These are phyloP conservation scores for Wallacemonas collosoma DNA, from an alignment of 208 protist genomes.

Conservation along the genomic window DNA sequence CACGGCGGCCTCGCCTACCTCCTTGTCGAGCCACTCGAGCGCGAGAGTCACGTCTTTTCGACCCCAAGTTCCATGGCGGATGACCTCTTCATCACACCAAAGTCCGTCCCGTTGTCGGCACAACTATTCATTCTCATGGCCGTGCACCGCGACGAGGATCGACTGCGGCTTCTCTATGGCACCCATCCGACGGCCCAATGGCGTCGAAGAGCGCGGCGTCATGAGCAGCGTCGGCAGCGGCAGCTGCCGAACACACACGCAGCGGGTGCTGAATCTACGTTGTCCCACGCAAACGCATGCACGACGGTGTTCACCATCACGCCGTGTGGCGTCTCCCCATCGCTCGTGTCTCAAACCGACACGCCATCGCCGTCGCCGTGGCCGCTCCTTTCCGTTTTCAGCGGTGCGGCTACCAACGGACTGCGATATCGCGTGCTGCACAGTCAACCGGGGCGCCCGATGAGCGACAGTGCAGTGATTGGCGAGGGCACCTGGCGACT, in stretches of 20 bases:
- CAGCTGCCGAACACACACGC: no score
- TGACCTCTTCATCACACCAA: neutral
- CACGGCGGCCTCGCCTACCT: conserved; percentile 32
- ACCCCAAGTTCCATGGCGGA: neutral
- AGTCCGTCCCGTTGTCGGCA: neutral
- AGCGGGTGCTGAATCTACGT: neutral
- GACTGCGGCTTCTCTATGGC: neutral
- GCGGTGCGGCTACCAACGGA: neutral
- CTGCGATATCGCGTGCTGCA: conserved; percentile 14
- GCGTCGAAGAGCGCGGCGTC: neutral
- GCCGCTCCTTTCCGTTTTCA: neutral
- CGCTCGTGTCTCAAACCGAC: neutral
- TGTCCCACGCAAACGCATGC: neutral
- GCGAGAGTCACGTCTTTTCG: no score
- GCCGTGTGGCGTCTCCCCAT: neutral
- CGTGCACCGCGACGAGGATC: neutral
- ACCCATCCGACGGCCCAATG: neutral
- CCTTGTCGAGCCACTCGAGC: conserved; percentile 2
- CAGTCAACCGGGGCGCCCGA: neutral
- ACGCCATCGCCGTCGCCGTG: neutral
- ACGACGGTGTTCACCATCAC: conserved; percentile 9
- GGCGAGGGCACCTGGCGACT: neutral
- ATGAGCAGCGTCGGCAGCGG: no score
- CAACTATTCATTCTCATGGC: neutral
- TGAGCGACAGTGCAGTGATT: neutral